Conservation (phyloP, 306 rosid species). For the Pueraria montana region DNA sequence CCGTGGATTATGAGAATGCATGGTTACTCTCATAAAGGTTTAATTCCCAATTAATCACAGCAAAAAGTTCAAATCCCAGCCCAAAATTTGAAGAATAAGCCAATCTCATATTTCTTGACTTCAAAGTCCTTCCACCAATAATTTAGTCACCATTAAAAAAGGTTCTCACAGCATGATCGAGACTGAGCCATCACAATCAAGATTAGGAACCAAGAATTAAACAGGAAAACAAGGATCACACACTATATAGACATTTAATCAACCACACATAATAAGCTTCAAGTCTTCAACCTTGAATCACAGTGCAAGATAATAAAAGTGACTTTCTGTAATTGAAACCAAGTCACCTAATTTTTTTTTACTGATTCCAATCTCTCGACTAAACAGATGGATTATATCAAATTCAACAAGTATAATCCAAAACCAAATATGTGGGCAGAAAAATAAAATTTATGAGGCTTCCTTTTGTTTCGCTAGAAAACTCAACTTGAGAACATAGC, state of each 20-base stretch:
- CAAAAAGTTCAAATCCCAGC: constrained; percentile 11
- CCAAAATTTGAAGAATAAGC: constrained; percentile 30
- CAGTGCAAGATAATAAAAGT: neutral
- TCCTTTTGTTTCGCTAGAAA: no score
- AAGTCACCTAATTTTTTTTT: neutral
- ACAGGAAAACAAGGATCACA: neutral
- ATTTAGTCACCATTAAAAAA: neutral
- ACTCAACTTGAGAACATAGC: neutral
- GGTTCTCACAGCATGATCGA: neutral
- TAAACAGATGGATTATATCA: neutral
- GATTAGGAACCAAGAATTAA: neutral
- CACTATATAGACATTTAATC: neutral
- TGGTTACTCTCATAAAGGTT: constrained; percentile 1
- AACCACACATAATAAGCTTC: neutral
- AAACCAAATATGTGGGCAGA: neutral
- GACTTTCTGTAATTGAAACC: neutral
- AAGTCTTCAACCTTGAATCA: constrained; percentile 6
- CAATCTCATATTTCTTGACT: constrained; percentile 12
- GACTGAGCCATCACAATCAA: constrained; percentile 12
- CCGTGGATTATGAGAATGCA: constrained; percentile 18
- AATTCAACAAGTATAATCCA: neutral
- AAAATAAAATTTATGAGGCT: no score
- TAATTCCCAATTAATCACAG: constrained; percentile 1
- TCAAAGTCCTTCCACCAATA: constrained; percentile 38
- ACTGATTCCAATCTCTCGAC: neutral